A percentile compares a stretch with the other conserved stretches of the same genome.
Conservation (phyloP, 805 yeast species). For the Ogataea glucozyma region DNA sequence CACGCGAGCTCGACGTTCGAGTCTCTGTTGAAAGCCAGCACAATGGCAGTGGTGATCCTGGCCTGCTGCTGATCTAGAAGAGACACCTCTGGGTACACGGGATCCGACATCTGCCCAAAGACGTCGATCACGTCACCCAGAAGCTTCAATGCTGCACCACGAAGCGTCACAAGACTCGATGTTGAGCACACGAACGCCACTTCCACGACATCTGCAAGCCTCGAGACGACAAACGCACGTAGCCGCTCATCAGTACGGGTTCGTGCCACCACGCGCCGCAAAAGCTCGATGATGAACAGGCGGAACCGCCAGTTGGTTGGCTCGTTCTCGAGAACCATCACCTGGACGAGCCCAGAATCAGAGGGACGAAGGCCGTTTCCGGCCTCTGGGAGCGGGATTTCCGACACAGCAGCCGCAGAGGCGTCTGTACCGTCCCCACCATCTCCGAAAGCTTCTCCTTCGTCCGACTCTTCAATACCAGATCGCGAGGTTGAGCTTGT, state of each 20-base stretch:
- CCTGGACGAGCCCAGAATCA: constrained; percentile 17
- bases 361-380: constrained; percentile 5
- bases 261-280: constrained; percentile 43
- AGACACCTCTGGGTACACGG: constrained; percentile 67
- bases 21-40: constrained; percentile 79
- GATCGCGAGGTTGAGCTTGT: too few relatives aligned
- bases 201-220: constrained; percentile 66
- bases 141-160: constrained; percentile 64
- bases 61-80: constrained; percentile 92
- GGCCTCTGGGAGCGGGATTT: neutral
- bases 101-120: constrained; percentile 66
- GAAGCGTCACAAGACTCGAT: constrained; percentile 58
- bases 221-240: constrained; percentile 43
- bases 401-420: too few relatives aligned
- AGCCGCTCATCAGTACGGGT: constrained; percentile 41
- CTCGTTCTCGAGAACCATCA: constrained; percentile 46
- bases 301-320: constrained; percentile 61
- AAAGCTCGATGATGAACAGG: constrained; percentile 45
- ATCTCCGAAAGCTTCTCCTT: constrained; percentile 1
- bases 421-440: constrained; percentile 1
- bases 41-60: constrained; percentile 83
- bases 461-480: constrained; percentile 11
- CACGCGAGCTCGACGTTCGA: constrained; percentile 74
- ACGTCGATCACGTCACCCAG: constrained; percentile 61
- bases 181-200: constrained; percentile 82